Evolutionary conservation across 2,329 filamentous ascomycete species (phyloP).

Genomic region (Coleophoma cylindrospora): DNA sequence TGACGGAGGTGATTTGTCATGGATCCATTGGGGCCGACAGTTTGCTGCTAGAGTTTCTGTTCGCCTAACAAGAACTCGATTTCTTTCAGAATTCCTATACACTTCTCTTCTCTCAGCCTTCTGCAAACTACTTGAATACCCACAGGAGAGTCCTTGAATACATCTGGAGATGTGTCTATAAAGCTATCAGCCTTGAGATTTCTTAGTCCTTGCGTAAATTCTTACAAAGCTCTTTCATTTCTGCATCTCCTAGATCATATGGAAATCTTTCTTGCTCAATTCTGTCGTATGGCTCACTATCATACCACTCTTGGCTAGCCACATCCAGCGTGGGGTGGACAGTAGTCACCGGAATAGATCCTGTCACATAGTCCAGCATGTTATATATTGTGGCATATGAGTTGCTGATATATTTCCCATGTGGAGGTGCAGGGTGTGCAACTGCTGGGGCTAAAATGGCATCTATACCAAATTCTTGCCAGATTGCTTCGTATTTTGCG

Average conservation of each 20-base stretch:
- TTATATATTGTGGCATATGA: constrained; percentile 2
- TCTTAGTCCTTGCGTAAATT: not conserved
- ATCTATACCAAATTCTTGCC: not conserved
- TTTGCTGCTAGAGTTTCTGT: no score
- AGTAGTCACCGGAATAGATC: not conserved
- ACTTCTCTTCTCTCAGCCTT: not conserved
- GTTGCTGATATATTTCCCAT: constrained; percentile 1
- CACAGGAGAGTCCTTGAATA: not conserved
- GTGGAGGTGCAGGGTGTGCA: not conserved
- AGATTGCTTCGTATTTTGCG: not conserved
- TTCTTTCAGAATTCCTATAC: not conserved
- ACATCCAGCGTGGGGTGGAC: not conserved
- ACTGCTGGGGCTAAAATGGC: not conserved
- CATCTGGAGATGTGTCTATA: not conserved
- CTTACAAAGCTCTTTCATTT: constrained; percentile 1
- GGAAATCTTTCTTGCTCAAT: not conserved
- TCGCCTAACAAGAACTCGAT: not conserved
- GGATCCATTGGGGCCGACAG: no score
- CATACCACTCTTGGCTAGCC: not conserved
- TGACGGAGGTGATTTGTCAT: no score
- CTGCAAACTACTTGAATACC: not conserved
- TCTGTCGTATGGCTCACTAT: not conserved
- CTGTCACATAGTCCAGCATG: constrained; percentile 1
- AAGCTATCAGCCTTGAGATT: no score
- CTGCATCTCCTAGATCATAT: not conserved